Conservation (phyloP, 768 basidiomycete genomes). For the Dacryopinax spathularia region DNA sequence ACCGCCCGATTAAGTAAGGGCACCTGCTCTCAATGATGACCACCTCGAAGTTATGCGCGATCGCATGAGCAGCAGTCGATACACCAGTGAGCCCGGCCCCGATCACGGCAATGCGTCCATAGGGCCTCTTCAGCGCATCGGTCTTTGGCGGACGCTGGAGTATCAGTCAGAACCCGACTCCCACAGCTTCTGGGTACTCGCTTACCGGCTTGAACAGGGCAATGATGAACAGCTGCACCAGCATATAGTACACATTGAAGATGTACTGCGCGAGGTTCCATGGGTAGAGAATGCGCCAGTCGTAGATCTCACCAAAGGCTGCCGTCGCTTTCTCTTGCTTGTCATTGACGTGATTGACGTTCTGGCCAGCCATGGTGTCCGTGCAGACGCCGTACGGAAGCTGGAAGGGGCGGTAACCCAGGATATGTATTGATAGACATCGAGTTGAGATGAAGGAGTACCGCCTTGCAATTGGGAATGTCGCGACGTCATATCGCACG, state of each 20-base stretch:
- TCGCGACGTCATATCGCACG: conserved; percentile 2
- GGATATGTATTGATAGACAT: no score
- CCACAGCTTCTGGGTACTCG: no score
- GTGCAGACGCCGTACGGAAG: not conserved
- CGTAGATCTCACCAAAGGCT: not conserved
- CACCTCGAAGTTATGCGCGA: conserved; percentile 40
- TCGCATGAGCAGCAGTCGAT: conserved; percentile 35
- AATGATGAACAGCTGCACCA: conserved; percentile 28
- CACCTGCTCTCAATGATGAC: conserved; percentile 33
- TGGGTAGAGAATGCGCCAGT: not conserved
- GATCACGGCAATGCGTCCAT: conserved; percentile 36
- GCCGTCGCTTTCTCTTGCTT: not conserved
- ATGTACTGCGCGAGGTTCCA: not conserved
- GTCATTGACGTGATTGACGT: not conserved
- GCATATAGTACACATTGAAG: conserved; percentile 22
- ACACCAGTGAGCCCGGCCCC: conserved; percentile 40
- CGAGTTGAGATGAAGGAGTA: no score
- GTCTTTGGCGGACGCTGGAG: conserved; percentile 10
- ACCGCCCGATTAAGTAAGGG: not conserved
- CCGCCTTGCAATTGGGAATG: no score
- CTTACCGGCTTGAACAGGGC: conserved; percentile 30
- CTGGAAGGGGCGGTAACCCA: no score
- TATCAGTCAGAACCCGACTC: not conserved
- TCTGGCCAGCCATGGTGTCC: not conserved
- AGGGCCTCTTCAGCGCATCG: conserved; percentile 20